These are phyloP conservation scores for Urtica urens DNA, from an alignment of 306 rosid species.

Conservation along the genomic window DNA sequence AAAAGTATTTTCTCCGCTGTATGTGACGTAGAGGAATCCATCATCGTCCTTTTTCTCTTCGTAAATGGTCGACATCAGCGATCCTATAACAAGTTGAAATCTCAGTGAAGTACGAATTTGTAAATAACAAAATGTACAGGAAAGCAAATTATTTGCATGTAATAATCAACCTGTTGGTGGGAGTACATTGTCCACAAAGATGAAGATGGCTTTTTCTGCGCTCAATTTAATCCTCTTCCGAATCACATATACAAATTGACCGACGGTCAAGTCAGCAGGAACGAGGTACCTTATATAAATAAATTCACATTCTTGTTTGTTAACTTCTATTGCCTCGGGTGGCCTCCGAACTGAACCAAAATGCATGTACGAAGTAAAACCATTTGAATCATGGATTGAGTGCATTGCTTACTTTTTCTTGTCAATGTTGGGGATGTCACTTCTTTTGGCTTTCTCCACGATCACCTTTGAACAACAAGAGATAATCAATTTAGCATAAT, in stretches of 20 bases:
- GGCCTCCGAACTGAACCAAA: too few species aligned
- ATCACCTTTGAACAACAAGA: slow-evolving; percentile 22
- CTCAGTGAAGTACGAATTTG: not conserved
- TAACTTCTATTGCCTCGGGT: not conserved
- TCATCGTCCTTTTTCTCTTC: slow-evolving; percentile 38
- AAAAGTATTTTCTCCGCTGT: slow-evolving; percentile 48
- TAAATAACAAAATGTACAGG: not conserved
- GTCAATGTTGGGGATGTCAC: slow-evolving; percentile 42
- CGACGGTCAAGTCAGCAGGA: slow-evolving; percentile 38
- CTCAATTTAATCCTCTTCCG: slow-evolving; percentile 42
- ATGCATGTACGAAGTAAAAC: not conserved
- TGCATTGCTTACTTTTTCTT: slow-evolving; percentile 32
- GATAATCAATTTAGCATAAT: too few species aligned
- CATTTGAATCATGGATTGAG: not conserved
- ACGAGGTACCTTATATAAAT: slow-evolving; percentile 39
- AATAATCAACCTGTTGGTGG: slow-evolving; percentile 31
- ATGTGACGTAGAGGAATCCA: slow-evolving; percentile 30
- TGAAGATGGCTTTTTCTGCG: slow-evolving; percentile 42
- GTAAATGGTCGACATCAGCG: slow-evolving; percentile 30
- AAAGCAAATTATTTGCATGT: not conserved
- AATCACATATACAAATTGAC: slow-evolving; percentile 41
- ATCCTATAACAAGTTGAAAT: slow-evolving; percentile 17
- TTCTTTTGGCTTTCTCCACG: slow-evolving; percentile 35
- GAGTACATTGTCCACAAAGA: slow-evolving; percentile 35
- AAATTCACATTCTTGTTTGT: not conserved